Base-by-base conservation (phyloP, 2,329 filamentous ascomycete species). In the Ceratocystis variospora region DNA sequence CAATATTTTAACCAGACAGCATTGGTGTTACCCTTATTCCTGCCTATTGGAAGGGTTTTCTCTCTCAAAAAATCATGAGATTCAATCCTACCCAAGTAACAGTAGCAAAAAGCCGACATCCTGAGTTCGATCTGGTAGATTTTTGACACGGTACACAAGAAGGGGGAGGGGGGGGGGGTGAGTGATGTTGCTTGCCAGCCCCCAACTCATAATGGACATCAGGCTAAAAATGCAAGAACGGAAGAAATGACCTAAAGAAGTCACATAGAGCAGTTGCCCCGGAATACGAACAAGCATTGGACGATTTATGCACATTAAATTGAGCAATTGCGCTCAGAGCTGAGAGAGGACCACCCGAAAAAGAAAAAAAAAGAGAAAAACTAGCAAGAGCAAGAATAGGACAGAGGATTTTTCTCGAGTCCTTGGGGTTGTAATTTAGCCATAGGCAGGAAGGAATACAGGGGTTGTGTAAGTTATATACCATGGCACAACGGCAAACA, bases 251-350 rank as follows among this genome's bases (percentile, higher is more conserved):
- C n/a, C 15, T 15, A 7, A n/a, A 33, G 17, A 33, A 31, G 15
- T 19, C 15, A 41, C 12, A 37, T 17, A 59, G 15, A 41, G 55
- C 4, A 59, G 17, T 59, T 59, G 55, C 55, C 7, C 15, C n/a
- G 12, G 37, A n/a, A 59, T n/a, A 19, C 5, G 15, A 53, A 22
- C 19, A 5, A 37, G 19, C n/a, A 59, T 59, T 12, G 3, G 55
- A 59, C n/a, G 55, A 15, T 19, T 59, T 37, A 37, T 59, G 55
- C 55, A 8, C 6, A 31, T 6, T 17, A 59, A n/a, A 33, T 37
- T 59, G 5, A 25, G 55, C 31, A 59, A 17, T 59, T 59, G 55
- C 55, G 55, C 28, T 59, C 55, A 37, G 55, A 19, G 55, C 55
- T 10, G 5, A 59, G 55, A 59, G 53, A 37, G 55, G 55, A 53